A percentile compares a stretch with the other conserved stretches of the same genome.
These are phyloP conservation scores for Sporisorium graminicola DNA, from an alignment of 1,284 basidiomycete genomes.

Conservation along the genomic window DNA sequence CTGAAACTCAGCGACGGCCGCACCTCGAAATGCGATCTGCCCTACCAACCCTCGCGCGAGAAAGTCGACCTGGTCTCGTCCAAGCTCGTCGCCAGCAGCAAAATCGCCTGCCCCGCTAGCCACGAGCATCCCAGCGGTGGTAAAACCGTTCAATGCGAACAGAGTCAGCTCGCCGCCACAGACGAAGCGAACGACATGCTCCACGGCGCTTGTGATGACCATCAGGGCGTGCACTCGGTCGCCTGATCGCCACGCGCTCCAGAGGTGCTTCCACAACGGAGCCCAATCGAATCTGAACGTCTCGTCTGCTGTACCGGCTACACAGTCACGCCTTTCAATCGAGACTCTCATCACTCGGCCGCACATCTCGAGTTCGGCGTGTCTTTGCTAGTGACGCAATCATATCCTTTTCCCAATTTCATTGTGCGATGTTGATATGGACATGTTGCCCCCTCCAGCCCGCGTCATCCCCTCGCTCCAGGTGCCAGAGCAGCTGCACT, in stretches of 20 bases:
- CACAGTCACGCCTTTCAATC: background rate
- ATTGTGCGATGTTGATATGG: background rate
- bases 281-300: background rate
- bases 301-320: background rate
- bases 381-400: slow-evolving; percentile 1
- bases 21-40: slow-evolving; percentile 8
- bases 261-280: too few relatives aligned
- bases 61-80: slow-evolving; percentile 22
- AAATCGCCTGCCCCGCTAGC: slow-evolving; percentile 4
- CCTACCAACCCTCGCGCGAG: background rate
- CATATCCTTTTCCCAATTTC: background rate
- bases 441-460: too few relatives aligned
- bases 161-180: slow-evolving; percentile 5
- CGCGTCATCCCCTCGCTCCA: background rate
- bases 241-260: too few relatives aligned
- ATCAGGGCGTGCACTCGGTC: slow-evolving; percentile 5
- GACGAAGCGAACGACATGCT: slow-evolving; percentile 4
- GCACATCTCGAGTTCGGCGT: background rate
- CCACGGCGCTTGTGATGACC: slow-evolving; percentile 10
- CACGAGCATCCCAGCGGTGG: background rate
- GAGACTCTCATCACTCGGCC: background rate
- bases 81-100: slow-evolving; percentile 22
- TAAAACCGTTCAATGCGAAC: slow-evolving; percentile 14
- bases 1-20: slow-evolving; percentile 15
- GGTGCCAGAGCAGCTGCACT: slow-evolving; percentile 17